A percentile compares a stretch with the other conserved stretches of the same genome.
phyloP scores from a whole-genome alignment of 768 basidiomycete species.

The Mycena amicta region DNA sequence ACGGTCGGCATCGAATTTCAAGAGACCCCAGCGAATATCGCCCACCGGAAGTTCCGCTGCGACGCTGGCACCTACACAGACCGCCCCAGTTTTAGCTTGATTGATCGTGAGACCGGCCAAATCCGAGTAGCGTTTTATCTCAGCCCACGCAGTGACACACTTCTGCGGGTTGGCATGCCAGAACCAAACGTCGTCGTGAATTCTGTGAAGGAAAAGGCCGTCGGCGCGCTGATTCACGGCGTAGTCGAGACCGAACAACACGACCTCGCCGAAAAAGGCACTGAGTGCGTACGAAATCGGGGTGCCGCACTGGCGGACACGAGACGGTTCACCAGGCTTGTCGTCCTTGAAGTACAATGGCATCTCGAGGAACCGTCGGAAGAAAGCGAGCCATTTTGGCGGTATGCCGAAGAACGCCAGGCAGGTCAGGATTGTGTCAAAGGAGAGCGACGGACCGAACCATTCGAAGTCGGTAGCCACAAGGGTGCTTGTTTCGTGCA shows the following conservation, averaged over 20 bases:
- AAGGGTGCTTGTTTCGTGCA: slow-evolving; percentile 37
- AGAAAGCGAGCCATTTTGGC: slow-evolving; percentile 28
- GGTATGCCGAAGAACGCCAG: slow-evolving; percentile 30
- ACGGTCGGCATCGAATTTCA: slow-evolving; percentile 35
- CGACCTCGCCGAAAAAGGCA: slow-evolving; percentile 42
- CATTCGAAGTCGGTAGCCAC: slow-evolving; percentile 47
- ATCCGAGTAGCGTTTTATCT: slow-evolving; percentile 43
- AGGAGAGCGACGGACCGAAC: slow-evolving; percentile 37
- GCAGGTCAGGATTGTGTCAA: slow-evolving; percentile 39
- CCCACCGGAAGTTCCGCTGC: slow-evolving; percentile 32
- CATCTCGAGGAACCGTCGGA: slow-evolving; percentile 36
- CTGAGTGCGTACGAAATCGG: slow-evolving; percentile 46
- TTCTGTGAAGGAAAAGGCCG: slow-evolving; percentile 45
- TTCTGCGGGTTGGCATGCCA: slow-evolving; percentile 37
- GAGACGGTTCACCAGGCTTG: slow-evolving; percentile 24
- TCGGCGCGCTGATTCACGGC: slow-evolving; percentile 46
- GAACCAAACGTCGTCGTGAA: slow-evolving; percentile 52
- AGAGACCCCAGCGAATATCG: slow-evolving; percentile 43
- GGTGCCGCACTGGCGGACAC: slow-evolving; percentile 42
- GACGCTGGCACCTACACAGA: slow-evolving; percentile 31
- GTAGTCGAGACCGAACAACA: slow-evolving; percentile 50
- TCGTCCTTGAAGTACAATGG: slow-evolving; percentile 38
- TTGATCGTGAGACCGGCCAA: slow-evolving; percentile 47
- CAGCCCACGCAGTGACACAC: slow-evolving; percentile 41
- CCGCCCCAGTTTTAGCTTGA: slow-evolving; percentile 43